phyloP scores from a whole-genome alignment of 73 alveolate genomes.

The Stentor roeselii region DNA sequence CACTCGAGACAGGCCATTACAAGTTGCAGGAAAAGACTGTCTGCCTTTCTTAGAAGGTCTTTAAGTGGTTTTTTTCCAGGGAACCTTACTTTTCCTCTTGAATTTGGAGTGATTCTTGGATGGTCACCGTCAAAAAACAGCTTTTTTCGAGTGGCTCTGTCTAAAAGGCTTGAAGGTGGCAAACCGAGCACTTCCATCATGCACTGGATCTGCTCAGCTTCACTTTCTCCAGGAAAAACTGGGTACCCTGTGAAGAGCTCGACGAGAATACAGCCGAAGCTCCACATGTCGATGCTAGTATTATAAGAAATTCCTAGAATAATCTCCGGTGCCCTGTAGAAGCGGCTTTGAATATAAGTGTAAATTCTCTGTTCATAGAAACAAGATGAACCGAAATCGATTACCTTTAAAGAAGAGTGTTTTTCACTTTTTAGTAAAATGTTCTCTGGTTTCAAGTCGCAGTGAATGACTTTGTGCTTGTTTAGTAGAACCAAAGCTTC shows the following conservation, averaged over 20 bases:
- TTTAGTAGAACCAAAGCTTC: constrained; percentile 62
- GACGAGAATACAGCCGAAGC: constrained; percentile 76
- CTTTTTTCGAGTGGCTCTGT: constrained; percentile 28
- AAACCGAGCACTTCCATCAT: constrained; percentile 70
- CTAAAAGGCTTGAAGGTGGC: constrained; percentile 36
- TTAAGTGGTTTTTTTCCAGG: constrained; percentile 30
- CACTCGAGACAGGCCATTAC: constrained; percentile 29
- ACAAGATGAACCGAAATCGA: constrained; percentile 80
- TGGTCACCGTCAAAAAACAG: constrained; percentile 32
- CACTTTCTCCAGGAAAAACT: constrained; percentile 72
- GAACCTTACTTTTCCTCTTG: constrained; percentile 34
- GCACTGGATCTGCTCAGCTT: constrained; percentile 53
- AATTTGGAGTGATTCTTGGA: constrained; percentile 27
- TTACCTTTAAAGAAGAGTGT: constrained; percentile 67
- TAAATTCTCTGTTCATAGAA: constrained; percentile 29
- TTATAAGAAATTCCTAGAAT: constrained; percentile 81
- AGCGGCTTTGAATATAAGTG: constrained; percentile 48
- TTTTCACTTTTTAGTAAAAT: constrained; percentile 62
- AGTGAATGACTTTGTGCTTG: constrained; percentile 69
- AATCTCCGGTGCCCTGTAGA: constrained; percentile 88
- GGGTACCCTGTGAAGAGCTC: constrained; percentile 69
- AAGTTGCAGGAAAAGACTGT: constrained; percentile 8
- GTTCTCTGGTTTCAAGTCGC: constrained; percentile 94
- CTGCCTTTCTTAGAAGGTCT: neutral
- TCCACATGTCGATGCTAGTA: constrained; percentile 85